These are phyloP conservation scores for Haematococcus lacustris DNA, from an alignment of 139 green algal species.

Conservation along the genomic window DNA sequence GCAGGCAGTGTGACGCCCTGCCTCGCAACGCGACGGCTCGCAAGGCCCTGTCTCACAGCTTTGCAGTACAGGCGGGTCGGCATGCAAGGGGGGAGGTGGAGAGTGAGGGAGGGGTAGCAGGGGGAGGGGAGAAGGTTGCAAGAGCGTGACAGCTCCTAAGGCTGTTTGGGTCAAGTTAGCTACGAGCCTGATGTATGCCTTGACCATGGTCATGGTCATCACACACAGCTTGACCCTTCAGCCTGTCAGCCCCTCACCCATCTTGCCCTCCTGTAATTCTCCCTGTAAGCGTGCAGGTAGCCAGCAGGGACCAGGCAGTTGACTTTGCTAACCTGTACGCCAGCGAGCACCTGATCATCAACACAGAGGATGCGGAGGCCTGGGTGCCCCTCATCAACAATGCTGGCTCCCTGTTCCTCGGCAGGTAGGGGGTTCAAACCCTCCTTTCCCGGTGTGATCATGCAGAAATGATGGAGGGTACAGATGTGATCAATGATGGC, in stretches of 20 bases:
- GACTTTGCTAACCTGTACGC: slow-evolving; percentile 92
- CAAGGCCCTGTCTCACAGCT: slow-evolving; percentile 84
- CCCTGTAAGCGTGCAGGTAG: slow-evolving; percentile 24
- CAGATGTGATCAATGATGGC: no score
- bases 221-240: no score
- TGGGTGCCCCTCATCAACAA: slow-evolving; percentile 82
- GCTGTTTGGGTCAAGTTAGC: no score
- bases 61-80: slow-evolving; percentile 57
- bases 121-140: background rate
- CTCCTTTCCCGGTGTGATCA: no score
- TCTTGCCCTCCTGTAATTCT: no score
- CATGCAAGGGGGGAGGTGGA: no score
- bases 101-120: no score
- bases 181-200: no score
- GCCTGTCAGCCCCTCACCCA: no score
- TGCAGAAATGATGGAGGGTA: no score
- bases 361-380: slow-evolving; percentile 77
- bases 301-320: slow-evolving; percentile 59
- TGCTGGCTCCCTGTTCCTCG: slow-evolving; percentile 91
- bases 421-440: slow-evolving; percentile 40
- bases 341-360: slow-evolving; percentile 97
- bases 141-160: background rate
- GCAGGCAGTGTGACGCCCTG: slow-evolving; percentile 72
- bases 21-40: slow-evolving; percentile 75
- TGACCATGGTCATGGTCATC: no score